Conservation (phyloP, 768 basidiomycete species). For the Serendipita sp. region DNA sequence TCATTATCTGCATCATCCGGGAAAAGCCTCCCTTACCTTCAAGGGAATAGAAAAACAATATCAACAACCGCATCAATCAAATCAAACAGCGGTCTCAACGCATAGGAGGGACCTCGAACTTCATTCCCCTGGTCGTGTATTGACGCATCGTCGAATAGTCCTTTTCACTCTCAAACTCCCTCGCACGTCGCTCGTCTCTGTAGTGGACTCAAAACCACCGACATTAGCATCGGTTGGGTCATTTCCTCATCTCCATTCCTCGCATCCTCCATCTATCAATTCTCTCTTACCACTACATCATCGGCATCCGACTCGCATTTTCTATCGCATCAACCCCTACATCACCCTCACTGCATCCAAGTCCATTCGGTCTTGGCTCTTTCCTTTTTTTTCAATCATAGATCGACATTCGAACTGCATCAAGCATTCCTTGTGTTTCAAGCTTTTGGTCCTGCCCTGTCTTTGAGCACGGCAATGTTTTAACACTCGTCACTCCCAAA, state of each 20-base stretch:
- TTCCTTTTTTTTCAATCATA: background rate
- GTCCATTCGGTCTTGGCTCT: background rate
- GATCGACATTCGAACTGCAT: conserved; percentile 2
- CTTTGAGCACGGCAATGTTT: background rate
- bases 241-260: background rate
- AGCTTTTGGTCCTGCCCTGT: background rate
- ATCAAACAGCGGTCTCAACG: background rate
- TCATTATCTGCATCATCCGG: background rate
- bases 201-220: background rate
- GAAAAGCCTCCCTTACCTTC: background rate
- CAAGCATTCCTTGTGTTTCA: background rate
- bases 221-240: no score
- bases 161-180: background rate
- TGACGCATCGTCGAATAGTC: background rate
- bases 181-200: background rate
- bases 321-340: background rate
- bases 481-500: background rate
- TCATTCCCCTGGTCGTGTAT: background rate
- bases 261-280: background rate
- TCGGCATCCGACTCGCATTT: background rate
- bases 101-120: background rate
- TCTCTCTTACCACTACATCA: background rate
- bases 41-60: background rate
- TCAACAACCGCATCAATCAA: background rate
- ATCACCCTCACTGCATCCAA: background rate